A percentile compares a stretch with the other conserved stretches of the same genome.
Evolutionary conservation across 2,329 filamentous ascomycete genomes (phyloP).

Genomic region (Microdochium bolleyi): DNA sequence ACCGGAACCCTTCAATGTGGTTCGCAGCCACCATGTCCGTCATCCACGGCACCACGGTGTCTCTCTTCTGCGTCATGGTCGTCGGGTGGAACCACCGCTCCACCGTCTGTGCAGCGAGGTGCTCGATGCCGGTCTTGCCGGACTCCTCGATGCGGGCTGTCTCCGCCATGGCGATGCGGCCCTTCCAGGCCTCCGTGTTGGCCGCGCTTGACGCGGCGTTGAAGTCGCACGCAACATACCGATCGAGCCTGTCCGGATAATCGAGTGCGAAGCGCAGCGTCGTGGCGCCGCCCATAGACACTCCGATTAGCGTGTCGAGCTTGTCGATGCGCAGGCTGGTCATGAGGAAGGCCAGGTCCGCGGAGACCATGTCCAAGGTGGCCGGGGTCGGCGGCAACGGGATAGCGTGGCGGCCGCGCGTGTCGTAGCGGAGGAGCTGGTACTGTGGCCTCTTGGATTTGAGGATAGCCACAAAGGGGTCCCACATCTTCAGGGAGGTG

Average conservation of each 20-base stretch:
- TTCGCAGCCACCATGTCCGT: slow-evolving; percentile 63
- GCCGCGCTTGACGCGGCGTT: slow-evolving; percentile 63
- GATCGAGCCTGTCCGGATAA: slow-evolving; percentile 70
- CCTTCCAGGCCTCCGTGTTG: slow-evolving; percentile 74
- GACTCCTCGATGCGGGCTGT: slow-evolving; percentile 26
- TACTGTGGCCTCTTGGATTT: slow-evolving; percentile 52
- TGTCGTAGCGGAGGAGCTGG: slow-evolving; percentile 69
- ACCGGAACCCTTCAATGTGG: slow-evolving; percentile 59
- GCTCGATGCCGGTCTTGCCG: slow-evolving; percentile 49
- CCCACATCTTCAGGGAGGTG: slow-evolving; percentile 75
- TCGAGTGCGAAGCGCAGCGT: slow-evolving; percentile 69
- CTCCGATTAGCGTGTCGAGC: slow-evolving; percentile 63
- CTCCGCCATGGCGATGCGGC: slow-evolving; percentile 63
- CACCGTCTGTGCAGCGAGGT: slow-evolving; percentile 64
- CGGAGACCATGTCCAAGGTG: slow-evolving; percentile 57
- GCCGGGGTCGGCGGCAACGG: slow-evolving; percentile 40
- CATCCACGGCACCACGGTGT: slow-evolving; percentile 41
- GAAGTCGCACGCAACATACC: slow-evolving; percentile 80
- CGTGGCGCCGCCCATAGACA: slow-evolving; percentile 76
- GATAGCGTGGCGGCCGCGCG: slow-evolving; percentile 56
- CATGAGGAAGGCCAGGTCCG: slow-evolving; percentile 60
- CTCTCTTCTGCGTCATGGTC: slow-evolving; percentile 35
- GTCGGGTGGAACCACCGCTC: slow-evolving; percentile 69
- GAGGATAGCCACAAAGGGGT: slow-evolving; percentile 59
- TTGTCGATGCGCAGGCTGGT: slow-evolving; percentile 60